phyloP scores from a whole-genome alignment of 2,329 filamentous ascomycete species.

The Penicillium brasilianum region DNA sequence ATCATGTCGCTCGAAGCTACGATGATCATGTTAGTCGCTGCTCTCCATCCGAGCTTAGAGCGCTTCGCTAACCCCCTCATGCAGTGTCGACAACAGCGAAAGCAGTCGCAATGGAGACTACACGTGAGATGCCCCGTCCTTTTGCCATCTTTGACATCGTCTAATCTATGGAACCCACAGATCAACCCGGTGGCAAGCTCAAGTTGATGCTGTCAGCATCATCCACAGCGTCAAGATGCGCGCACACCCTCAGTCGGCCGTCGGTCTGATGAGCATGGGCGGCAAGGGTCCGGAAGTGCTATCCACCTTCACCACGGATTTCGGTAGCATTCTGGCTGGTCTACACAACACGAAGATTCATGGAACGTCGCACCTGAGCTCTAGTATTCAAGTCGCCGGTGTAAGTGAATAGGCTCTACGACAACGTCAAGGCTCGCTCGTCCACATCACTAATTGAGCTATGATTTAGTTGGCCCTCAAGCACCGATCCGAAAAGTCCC shows the following conservation, averaged over 20 bases:
- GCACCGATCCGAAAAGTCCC: conserved; percentile 96
- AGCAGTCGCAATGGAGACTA: conserved; percentile 96
- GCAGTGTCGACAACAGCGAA: conserved; percentile 95
- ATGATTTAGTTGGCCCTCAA: conserved; percentile 81
- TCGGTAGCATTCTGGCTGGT: conserved; percentile 91
- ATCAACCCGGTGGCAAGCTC: conserved; percentile 93
- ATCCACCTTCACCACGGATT: conserved; percentile 93
- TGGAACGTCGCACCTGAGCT: conserved; percentile 84
- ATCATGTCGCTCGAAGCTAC: conserved; percentile 98
- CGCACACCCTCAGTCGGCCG: conserved; percentile 94
- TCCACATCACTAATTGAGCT: conserved; percentile 17
- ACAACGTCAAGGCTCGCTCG: background rate
- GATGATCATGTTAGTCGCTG: conserved; percentile 75
- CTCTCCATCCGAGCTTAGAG: conserved; percentile 2
- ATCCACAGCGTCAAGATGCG: conserved; percentile 95
- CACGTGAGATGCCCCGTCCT: conserved; percentile 53
- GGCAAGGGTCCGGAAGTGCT: conserved; percentile 97
- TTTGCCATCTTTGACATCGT: conserved; percentile 11
- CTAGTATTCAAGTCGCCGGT: conserved; percentile 91
- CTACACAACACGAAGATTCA: conserved; percentile 93
- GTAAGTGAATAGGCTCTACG: conserved; percentile 60
- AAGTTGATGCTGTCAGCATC: conserved; percentile 91
- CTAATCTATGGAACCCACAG: conserved; percentile 55
- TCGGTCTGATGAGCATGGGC: conserved; percentile 98
- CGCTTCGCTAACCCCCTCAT: conserved; percentile 29